Base-by-base conservation (phyloP, 1,284 basidiomycete species). In the Cryptococcus hybrid region DNA sequence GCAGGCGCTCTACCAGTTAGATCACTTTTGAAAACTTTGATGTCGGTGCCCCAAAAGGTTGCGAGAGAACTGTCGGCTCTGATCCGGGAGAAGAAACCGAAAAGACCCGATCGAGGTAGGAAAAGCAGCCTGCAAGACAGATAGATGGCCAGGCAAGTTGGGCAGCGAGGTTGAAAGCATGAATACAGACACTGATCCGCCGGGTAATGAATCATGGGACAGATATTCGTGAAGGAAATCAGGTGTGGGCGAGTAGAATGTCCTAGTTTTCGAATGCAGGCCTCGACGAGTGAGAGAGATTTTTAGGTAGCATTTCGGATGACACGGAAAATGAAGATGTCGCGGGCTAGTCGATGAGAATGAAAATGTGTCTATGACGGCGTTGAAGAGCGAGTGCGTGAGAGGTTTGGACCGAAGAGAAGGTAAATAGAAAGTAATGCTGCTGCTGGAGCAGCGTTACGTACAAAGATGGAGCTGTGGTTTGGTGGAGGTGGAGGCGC, bases 151-250 rank as follows among this genome's bases (percentile, higher is more conserved):
- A 0, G 59, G 56, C 13, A 75, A 60, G 8, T 59, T 9, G 3
- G 64, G 54, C 1, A 74, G 45, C 0, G 68, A 64, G 2, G 73
- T 75, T 3, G 68, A 70, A n/a, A 74, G 60, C n/a, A 68, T 55
- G 63, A 68, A 73, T 42, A 67, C 42, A 4, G 63, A 51, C 30
- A 56, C 54, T 1, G 68, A 61, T 30, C 45, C 39, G 3, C 58
- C 15, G 18, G 59, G 52, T 8, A 39, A 11, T 5, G 58, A 52
- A 35, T 51, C 44, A 30, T 13, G 51, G 3, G 47, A 51, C 12
- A 69, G 58, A 44, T 62, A 51, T 2, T 53, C 13, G 12, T 51
- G 45, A 34, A 68, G 55, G 38, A 54, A 60, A 2, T 58, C 49
- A 3, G 59, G 56, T 3, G 65, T 69, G 12, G 66, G 69, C 4